phyloP scores from a whole-genome alignment of 2,329 filamentous ascomycete species.

The Claviceps monticola region DNA sequence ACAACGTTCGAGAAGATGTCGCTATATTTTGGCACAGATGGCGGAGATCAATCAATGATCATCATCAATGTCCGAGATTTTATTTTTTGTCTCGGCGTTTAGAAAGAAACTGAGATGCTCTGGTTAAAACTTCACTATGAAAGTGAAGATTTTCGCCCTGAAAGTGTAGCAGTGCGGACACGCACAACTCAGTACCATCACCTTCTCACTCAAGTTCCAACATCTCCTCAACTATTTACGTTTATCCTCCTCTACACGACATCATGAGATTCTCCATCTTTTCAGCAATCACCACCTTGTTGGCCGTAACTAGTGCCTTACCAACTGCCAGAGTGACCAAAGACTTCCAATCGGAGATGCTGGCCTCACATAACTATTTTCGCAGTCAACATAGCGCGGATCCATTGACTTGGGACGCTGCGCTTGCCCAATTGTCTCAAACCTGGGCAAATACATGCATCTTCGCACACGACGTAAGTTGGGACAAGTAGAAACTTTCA shows the following conservation, averaged over 20 bases:
- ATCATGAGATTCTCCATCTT: not conserved
- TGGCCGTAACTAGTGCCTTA: not conserved
- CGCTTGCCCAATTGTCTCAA: not conserved
- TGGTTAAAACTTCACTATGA: not conserved
- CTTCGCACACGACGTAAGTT: not conserved
- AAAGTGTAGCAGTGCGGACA: no score
- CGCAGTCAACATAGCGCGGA: not conserved
- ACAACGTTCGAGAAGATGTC: not conserved
- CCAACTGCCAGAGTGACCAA: not conserved
- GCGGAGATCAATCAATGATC: not conserved
- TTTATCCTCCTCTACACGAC: not conserved
- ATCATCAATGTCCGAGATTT: not conserved
- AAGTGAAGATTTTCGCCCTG: not conserved
- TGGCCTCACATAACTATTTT: constrained; percentile 1
- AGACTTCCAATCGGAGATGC: constrained; percentile 1
- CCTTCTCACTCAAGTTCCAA: not conserved
- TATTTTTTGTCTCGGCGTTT: not conserved
- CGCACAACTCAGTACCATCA: not conserved
- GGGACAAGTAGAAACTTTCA: no score
- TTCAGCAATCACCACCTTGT: not conserved
- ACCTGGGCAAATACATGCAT: constrained; percentile 1
- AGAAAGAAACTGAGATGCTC: not conserved
- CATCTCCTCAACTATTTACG: not conserved
- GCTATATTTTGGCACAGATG: no score
- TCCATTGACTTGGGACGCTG: not conserved